Conservation (phyloP, 129 eudicot genomes). For the Tanacetum coccineum region DNA sequence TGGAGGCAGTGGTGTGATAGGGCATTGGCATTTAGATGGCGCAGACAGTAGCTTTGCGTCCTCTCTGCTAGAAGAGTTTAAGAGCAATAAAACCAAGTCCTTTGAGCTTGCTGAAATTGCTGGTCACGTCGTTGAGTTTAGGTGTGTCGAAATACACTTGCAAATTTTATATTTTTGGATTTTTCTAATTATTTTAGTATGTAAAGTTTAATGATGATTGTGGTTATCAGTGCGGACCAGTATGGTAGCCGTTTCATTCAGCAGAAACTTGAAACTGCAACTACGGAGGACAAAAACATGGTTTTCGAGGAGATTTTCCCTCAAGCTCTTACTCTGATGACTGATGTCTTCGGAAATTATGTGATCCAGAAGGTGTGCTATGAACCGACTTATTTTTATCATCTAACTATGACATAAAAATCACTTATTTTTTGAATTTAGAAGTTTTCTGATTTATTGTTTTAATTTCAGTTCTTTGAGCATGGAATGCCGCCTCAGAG, state of each 20-base stretch:
- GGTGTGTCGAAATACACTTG: conserved; percentile 32
- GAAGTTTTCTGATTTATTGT: background rate
- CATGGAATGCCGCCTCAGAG: conserved; percentile 69
- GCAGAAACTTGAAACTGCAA: conserved; percentile 90
- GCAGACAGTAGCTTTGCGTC: conserved; percentile 58
- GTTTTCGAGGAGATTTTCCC: conserved; percentile 84
- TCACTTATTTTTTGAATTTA: too few relatives aligned
- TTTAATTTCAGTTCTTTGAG: conserved; percentile 53
- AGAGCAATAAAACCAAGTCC: conserved; percentile 76
- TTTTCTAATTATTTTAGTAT: background rate
- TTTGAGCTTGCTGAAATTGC: conserved; percentile 87
- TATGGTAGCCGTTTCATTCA: conserved; percentile 94
- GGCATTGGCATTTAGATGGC: conserved; percentile 80
- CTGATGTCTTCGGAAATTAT: conserved; percentile 93
- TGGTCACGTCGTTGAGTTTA: conserved; percentile 94
- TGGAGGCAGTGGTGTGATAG: conserved; percentile 58
- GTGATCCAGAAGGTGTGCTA: conserved; percentile 78
- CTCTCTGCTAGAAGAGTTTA: conserved; percentile 86
- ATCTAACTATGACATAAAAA: too few relatives aligned
- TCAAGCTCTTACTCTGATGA: conserved; percentile 84
- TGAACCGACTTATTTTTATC: background rate
- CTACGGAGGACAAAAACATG: conserved; percentile 76
- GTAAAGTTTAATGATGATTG: conserved; percentile 5
- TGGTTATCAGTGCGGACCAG: conserved; percentile 71
- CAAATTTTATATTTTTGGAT: background rate